A percentile compares a stretch with the other conserved stretches of the same genome.
Evolutionary conservation across 2,329 filamentous ascomycete species (phyloP).

Genomic region (Aureobasidium sp.): DNA sequence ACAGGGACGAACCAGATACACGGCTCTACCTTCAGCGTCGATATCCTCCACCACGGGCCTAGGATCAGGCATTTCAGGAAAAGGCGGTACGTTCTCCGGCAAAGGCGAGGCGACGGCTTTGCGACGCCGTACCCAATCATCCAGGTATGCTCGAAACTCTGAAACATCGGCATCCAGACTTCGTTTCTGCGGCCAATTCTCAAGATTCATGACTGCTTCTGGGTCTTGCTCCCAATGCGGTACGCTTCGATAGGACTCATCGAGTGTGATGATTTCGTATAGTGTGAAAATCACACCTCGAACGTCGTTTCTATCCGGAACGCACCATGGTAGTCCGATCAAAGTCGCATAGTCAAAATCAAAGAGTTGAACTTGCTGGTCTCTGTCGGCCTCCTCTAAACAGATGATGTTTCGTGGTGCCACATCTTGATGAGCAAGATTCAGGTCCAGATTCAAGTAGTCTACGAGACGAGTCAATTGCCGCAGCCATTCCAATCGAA

Average conservation of each 20-base stretch:
- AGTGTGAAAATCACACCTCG: constrained; percentile 3
- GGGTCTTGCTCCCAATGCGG: background rate
- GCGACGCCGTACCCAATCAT: background rate
- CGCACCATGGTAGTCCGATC: background rate
- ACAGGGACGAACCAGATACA: background rate
- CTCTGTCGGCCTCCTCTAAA: background rate
- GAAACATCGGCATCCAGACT: background rate
- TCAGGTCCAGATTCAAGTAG: background rate
- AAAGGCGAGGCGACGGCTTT: background rate
- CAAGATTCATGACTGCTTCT: background rate
- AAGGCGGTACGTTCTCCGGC: background rate
- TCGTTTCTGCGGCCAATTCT: background rate
- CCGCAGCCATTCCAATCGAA: background rate
- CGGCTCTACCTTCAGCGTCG: background rate
- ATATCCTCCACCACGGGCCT: background rate
- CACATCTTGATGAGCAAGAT: background rate
- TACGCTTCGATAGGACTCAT: background rate
- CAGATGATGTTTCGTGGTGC: background rate
- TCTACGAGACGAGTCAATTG: background rate
- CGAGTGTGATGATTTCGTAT: constrained; percentile 7
- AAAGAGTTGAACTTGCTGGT: background rate
- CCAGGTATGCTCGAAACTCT: background rate
- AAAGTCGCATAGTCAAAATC: background rate
- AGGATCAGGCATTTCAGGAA: background rate
- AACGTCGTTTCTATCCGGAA: background rate